These are phyloP conservation scores for Syzygium malaccense DNA, from an alignment of 441 rosid genomes.

Conservation along the genomic window DNA sequence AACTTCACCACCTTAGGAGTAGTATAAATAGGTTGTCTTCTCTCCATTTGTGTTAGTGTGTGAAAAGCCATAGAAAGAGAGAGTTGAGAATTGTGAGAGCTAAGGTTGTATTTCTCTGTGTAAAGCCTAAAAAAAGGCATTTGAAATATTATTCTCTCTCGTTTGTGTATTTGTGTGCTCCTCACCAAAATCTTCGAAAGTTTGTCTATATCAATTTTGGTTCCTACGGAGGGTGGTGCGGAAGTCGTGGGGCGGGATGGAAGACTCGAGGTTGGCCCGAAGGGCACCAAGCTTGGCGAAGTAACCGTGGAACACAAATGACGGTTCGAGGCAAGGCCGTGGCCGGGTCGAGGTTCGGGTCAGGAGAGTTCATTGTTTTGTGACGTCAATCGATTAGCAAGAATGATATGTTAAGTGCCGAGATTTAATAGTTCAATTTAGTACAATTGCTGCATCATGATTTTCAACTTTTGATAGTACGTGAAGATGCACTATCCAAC, in stretches of 20 bases:
- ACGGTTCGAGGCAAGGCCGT: slow-evolving; percentile 8
- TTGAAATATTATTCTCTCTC: too few relatives aligned
- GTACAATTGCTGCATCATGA: not conserved
- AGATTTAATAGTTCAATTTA: not conserved
- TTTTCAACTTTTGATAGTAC: not conserved
- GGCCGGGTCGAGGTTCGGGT: not conserved
- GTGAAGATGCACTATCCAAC: not conserved
- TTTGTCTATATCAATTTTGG: too few relatives aligned
- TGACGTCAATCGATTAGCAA: not conserved
- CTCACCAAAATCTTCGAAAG: too few relatives aligned
- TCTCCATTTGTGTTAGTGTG: too few relatives aligned
- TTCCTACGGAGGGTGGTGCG: slow-evolving; percentile 21
- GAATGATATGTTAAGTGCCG: not conserved
- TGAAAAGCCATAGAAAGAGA: too few relatives aligned
- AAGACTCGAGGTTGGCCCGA: slow-evolving; percentile 54
- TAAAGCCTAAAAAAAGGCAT: too few relatives aligned
- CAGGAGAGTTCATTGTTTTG: not conserved
- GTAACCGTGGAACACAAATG: slow-evolving; percentile 67
- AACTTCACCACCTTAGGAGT: too few relatives aligned
- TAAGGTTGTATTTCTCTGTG: too few relatives aligned
- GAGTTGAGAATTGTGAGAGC: too few relatives aligned
- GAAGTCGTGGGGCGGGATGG: slow-evolving; percentile 33
- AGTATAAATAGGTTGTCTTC: too few relatives aligned
- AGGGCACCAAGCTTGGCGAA: slow-evolving; percentile 42
- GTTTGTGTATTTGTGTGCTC: too few relatives aligned